Percentiles rank a stretch among this genome's conserved stretches.
These are phyloP conservation scores for Daldinia concentrica DNA, from an alignment of 495 filamentous ascomycete species.

Conservation along the genomic window DNA sequence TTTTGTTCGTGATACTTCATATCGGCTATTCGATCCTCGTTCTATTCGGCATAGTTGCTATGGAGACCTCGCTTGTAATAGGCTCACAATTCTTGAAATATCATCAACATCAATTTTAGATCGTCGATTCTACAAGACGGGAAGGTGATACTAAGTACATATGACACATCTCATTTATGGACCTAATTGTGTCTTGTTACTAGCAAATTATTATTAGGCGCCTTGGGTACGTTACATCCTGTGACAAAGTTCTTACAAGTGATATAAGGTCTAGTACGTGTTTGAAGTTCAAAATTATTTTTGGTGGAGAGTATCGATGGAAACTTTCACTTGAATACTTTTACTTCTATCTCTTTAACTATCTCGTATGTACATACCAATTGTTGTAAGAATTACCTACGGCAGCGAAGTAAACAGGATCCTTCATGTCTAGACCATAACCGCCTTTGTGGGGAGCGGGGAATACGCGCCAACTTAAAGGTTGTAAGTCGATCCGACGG, in stretches of 20 bases:
- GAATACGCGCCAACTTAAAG: conserved; percentile 19
- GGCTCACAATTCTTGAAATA: not conserved
- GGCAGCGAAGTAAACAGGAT: conserved; percentile 10
- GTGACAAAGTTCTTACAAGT: not conserved
- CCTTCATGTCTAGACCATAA: conserved; percentile 4
- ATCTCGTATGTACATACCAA: conserved; percentile 13
- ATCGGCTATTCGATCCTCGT: not conserved
- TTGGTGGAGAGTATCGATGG: not conserved
- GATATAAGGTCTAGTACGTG: not conserved
- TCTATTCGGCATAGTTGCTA: conserved; percentile 9
- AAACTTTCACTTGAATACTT: not conserved
- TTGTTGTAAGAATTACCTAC: conserved; percentile 5
- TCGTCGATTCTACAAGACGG: not conserved
- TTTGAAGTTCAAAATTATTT: not conserved
- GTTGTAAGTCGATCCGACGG: conserved; percentile 68
- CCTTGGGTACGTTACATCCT: not conserved
- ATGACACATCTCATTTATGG: not conserved
- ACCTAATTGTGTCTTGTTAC: not conserved
- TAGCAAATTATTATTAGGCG: not conserved
- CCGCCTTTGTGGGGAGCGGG: not conserved
- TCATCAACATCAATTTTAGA: not conserved
- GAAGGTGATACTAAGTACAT: not conserved
- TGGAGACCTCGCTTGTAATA: conserved; percentile 3
- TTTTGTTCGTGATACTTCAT: not conserved
- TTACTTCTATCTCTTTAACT: not conserved